A percentile compares a stretch with the other conserved stretches of the same genome.
phyloP scores from a whole-genome alignment of 345 rosid genomes.

The Streptanthus diversifolius region DNA sequence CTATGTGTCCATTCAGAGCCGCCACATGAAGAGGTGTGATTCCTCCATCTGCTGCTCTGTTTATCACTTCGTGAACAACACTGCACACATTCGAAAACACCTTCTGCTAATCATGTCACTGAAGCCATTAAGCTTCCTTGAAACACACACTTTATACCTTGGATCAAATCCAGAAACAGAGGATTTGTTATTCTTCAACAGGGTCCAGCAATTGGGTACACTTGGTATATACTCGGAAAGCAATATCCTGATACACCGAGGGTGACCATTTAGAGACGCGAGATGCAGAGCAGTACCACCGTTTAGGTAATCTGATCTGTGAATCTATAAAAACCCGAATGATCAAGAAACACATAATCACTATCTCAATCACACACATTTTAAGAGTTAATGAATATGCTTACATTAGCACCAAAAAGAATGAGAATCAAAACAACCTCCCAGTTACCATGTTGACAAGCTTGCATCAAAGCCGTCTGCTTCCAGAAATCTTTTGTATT shows the following conservation, averaged over 20 bases:
- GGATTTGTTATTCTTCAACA: constrained; percentile 39
- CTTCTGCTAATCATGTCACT: not conserved
- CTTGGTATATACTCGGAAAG: constrained; percentile 88
- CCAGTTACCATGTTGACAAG: constrained; percentile 99
- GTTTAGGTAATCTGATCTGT: constrained; percentile 83
- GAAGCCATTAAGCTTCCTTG: not conserved
- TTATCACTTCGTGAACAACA: constrained; percentile 61
- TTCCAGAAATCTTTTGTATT: not conserved
- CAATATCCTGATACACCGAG: constrained; percentile 80
- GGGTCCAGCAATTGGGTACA: constrained; percentile 49
- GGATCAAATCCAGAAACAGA: constrained; percentile 53
- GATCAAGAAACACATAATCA: not conserved
- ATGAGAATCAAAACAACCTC: constrained; percentile 85
- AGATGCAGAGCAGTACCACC: constrained; percentile 96
- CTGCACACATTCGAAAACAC: constrained; percentile 30
- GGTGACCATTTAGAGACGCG: constrained; percentile 89
- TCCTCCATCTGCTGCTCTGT: constrained; percentile 92
- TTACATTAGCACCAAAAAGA: constrained; percentile 89
- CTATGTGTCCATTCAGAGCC: constrained; percentile 81
- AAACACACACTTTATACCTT: constrained; percentile 30
- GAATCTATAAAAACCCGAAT: constrained; percentile 40
- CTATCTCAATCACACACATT: not conserved
- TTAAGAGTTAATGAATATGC: constrained; percentile 1
- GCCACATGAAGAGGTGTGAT: constrained; percentile 95
- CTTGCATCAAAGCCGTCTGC: constrained; percentile 99